Base-by-base conservation (phyloP, 306 rosid genomes). In the Cajanus cajan region DNA sequence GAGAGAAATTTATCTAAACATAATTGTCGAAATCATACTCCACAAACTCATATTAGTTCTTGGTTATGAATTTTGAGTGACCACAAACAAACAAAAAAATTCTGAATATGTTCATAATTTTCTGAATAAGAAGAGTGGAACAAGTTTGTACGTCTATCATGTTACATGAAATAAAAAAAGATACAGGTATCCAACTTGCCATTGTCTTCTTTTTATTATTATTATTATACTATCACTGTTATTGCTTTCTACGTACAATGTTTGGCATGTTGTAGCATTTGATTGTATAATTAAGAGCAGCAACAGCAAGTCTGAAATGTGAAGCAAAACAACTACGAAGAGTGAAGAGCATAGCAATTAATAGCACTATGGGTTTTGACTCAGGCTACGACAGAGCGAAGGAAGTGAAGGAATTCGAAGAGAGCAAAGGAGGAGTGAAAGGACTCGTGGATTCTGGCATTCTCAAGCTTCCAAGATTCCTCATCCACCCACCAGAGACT, bases 371-470 rank as follows among this genome's bases (percentile, higher is more conserved):
- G n/a, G 78, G 51, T 6, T 77, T 65, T 10, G 48, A 21, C 25
- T 19, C 66, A 43, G 59, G 40, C 15, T 88, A 92, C 34, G 88
- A 94, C 71, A 88, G 92, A 85, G 84, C 80, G 19, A 85, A 84
- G 55, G 90, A 90, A 83, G 91, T 91, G 54, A 87, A 80, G 61
- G 88, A 87, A 37, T 94, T 91, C 21, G 97, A 93, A 45, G 93
- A 91, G 31, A 89, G 88, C 15, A 90, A 87, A 81, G 87, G 85
- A 5, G 97, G 98, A 40, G 91, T 94, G 1, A 94, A 91, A 57
- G 98, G 95, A n/a, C 86, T 94, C 4, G 33, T 86, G 0, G 93
- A 90, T 78, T 86, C 90, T 1, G 94, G 92, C 7, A 77, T 89
- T 57, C 50, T 71, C 4, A 88, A 86, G 73, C 85, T 94, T 15